Base-by-base conservation (phyloP, 2,329 filamentous ascomycete genomes). In the Colletotrichum sp. region DNA sequence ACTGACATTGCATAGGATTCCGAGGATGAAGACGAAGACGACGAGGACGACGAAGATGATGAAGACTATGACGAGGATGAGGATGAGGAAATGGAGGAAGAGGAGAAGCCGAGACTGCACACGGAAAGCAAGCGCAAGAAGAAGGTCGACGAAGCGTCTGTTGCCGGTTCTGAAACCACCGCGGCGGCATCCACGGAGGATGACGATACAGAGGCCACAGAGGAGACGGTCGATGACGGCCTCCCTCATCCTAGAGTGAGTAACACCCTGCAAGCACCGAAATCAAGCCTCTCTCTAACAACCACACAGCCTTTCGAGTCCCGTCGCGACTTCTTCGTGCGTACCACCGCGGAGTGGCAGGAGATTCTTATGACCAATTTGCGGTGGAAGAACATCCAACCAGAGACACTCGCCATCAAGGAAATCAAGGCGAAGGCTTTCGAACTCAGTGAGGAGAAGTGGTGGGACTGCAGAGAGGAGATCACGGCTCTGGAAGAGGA, bases 391-490 rank as follows among this genome's bases (percentile, higher is more conserved):
- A 91, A 91, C 39, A 87, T 92, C 60, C 90, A 92, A 78, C 90
- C 91, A 5, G 94, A 95, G 83, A 90, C 92, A 55, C 90, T 95
- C 78, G 89, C 92, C 1, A 88, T 98, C 81, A 99, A 99, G 88
- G 97, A 99, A 87, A 93, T 99, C 81, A 96, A 98, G 84, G 94
- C 96, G 81, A 93, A 92, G 83, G 97, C 96, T 2, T 99, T 98
- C 83, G 94, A 95, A 82, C 90, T 95, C 78, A 96, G 96, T 55
- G 97, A 99, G 85, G 95, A 96, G 86, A 98, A 98, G 84, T 99
- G 97, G 97, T 99, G 97, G 97, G 97, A 98, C 88, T 96, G 94
- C 83, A 91, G 97, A 80, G 97, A 99, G 87, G 96, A 99, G 86
- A 95, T 99, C 79, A 94, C 93, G 70, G 94, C 92, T 8, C 85